Evolutionary conservation across 2,329 filamentous ascomycete species (phyloP).

Genomic region (Alternaria sp.): DNA sequence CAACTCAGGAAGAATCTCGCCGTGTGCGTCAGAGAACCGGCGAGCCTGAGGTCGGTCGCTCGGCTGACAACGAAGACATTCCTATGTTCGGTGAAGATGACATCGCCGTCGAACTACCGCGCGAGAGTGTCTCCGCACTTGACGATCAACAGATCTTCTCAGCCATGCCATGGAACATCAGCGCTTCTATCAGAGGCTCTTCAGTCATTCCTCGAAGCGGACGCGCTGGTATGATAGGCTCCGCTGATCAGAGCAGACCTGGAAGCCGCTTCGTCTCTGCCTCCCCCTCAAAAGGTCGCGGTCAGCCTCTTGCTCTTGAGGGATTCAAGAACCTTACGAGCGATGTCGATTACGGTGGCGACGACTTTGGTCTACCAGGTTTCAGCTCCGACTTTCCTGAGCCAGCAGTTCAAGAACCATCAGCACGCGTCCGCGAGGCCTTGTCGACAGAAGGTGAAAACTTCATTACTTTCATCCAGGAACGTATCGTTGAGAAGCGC

Average conservation of each 20-base stretch:
- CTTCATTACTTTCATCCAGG: conserved; percentile 66
- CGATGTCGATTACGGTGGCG: conserved; percentile 35
- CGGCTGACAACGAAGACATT: conserved; percentile 43
- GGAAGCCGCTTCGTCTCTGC: conserved; percentile 63
- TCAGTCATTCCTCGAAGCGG: conserved; percentile 49
- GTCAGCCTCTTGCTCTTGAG: conserved; percentile 38
- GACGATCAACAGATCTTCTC: conserved; percentile 71
- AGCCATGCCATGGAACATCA: conserved; percentile 73
- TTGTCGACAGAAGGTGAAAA: conserved; percentile 67
- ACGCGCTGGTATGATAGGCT: conserved; percentile 50
- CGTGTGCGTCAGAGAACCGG: conserved; percentile 41
- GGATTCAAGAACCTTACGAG: conserved; percentile 37
- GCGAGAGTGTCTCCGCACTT: conserved; percentile 70
- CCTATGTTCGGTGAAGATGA: conserved; percentile 50
- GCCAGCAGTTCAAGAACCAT: conserved; percentile 7
- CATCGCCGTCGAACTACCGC: conserved; percentile 74
- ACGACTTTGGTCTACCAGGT: conserved; percentile 23
- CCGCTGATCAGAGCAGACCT: conserved; percentile 42
- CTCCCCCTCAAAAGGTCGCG: conserved; percentile 66
- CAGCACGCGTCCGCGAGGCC: conserved; percentile 56
- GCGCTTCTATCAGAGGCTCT: conserved; percentile 61
- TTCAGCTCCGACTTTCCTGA: conserved; percentile 28
- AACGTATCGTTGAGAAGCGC: conserved; percentile 51
- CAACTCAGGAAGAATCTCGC: conserved; percentile 41
- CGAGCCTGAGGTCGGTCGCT: conserved; percentile 45